A percentile compares a stretch with the other conserved stretches of the same genome.
Evolutionary conservation across 192 early-diverging fungal species (phyloP).

Genomic region (Umbelopsis sp.): DNA sequence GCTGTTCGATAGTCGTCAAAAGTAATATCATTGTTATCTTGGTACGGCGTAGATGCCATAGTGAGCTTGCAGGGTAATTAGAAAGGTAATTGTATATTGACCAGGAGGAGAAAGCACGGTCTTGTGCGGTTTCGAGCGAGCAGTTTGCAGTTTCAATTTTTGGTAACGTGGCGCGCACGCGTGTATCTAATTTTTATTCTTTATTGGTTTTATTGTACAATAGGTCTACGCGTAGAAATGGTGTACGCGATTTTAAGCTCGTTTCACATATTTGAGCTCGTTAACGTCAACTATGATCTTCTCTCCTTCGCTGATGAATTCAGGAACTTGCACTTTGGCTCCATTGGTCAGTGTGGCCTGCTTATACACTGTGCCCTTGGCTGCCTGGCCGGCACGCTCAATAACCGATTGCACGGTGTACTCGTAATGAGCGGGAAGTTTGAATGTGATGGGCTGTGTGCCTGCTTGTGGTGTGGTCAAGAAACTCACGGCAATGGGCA

Average conservation of each 20-base stretch:
- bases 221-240: too few relatives aligned
- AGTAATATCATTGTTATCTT: not conserved
- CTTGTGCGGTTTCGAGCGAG: not conserved
- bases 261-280: conserved; percentile 61
- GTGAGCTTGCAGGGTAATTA: too few relatives aligned
- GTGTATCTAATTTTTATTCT: not conserved
- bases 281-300: conserved; percentile 72
- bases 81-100: too few relatives aligned
- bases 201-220: not conserved
- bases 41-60: not conserved
- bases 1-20: conserved; percentile 11
- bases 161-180: not conserved
- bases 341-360: conserved; percentile 68
- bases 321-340: conserved; percentile 72
- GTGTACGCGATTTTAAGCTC: conserved; percentile 41
- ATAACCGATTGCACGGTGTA: conserved; percentile 60
- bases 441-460: conserved; percentile 58
- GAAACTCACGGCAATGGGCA: conserved; percentile 57
- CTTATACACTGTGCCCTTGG: conserved; percentile 73
- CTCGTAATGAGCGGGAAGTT: conserved; percentile 57
- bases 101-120: too few relatives aligned
- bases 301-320: conserved; percentile 82
- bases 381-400: conserved; percentile 52
- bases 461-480: conserved; percentile 55
- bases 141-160: not conserved